Conservation (phyloP, 2,329 filamentous ascomycete genomes). For the Calonectria leucothoes region DNA sequence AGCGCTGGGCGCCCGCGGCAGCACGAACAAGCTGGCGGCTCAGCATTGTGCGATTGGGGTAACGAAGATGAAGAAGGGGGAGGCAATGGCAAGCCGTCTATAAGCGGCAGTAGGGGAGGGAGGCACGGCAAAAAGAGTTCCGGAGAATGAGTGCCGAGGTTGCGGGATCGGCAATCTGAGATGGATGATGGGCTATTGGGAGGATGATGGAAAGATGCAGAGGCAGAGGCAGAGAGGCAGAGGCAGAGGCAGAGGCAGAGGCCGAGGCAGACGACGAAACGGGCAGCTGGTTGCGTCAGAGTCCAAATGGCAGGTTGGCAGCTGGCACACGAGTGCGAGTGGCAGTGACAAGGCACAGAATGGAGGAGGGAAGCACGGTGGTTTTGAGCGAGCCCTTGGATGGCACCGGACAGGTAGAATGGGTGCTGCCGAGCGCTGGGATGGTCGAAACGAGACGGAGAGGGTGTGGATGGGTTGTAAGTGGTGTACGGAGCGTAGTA, state of each 20-base stretch:
- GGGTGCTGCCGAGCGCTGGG: conserved; percentile 23
- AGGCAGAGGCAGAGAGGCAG: conserved; percentile 22
- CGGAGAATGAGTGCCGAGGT: conserved; percentile 26
- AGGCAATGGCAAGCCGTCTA: conserved; percentile 20
- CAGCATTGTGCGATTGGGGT: conserved; percentile 57
- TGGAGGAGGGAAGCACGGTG: conserved; percentile 33
- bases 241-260: conserved; percentile 26
- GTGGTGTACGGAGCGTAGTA: conserved; percentile 14
- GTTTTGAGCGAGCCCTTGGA: conserved; percentile 38
- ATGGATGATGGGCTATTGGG: conserved; percentile 8
- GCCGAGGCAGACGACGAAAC: conserved; percentile 33
- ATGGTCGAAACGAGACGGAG: conserved; percentile 36
- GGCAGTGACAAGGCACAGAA: conserved; percentile 38
- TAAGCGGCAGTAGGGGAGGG: conserved; percentile 25
- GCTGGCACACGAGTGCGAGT: conserved; percentile 14
- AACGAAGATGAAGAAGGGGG: conserved; percentile 10
- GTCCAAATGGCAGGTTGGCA: conserved; percentile 32
- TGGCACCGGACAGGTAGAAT: conserved; percentile 22
- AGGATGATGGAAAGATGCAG: background rate
- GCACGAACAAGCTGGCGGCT: conserved; percentile 61
- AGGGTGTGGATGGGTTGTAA: conserved; percentile 17
- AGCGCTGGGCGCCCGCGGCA: conserved; percentile 57
- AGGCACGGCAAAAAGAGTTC: conserved; percentile 25
- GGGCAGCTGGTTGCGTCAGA: conserved; percentile 41
- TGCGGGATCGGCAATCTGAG: conserved; percentile 30